Percentiles rank a stretch among this genome's conserved stretches.
These are phyloP conservation scores for Chloris gayana DNA, from an alignment of 176 grass and related monocot species.

Conservation along the genomic window DNA sequence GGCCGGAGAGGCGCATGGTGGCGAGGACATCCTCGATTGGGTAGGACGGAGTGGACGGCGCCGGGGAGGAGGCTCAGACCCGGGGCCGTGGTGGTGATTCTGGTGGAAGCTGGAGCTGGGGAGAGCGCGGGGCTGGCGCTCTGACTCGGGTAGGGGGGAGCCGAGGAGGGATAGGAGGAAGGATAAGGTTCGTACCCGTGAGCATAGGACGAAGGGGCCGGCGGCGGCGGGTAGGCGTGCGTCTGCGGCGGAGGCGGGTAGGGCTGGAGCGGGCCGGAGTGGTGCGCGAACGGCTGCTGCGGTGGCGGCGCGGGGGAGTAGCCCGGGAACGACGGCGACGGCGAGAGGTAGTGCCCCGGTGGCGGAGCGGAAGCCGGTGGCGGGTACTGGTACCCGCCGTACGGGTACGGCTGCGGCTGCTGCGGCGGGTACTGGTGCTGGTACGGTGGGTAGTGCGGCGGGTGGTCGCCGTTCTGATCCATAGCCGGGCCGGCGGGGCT, in stretches of 20 bases:
- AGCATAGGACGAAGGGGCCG: constrained; percentile 8
- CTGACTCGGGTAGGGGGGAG: constrained; percentile 34
- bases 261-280: constrained; percentile 48
- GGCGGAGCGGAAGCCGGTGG: constrained; percentile 16
- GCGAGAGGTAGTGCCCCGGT: constrained; percentile 36
- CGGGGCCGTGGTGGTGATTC: background rate
- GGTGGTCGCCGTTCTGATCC: constrained; percentile 40
- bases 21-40: constrained; percentile 62
- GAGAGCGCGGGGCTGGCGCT: constrained; percentile 29
- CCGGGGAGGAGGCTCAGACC: constrained; percentile 19
- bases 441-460: constrained; percentile 38
- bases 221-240: constrained; percentile 33
- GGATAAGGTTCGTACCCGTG: constrained; percentile 39
- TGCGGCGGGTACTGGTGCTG: constrained; percentile 14
- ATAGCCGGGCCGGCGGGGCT: constrained; percentile 31
- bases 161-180: constrained; percentile 29
- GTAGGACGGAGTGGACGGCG: constrained; percentile 46
- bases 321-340: constrained; percentile 45
- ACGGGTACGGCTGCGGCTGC: constrained; percentile 1
- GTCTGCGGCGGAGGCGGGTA: constrained; percentile 48
- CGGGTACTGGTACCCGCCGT: constrained; percentile 37
- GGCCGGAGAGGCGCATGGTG: constrained; percentile 54
- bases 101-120: constrained; percentile 42
- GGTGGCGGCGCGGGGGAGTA: constrained; percentile 19
- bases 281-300: constrained; percentile 42